Evolutionary conservation across 176 grass and related monocot genomes (phyloP).

Genomic region (Raddia distichophylla): DNA sequence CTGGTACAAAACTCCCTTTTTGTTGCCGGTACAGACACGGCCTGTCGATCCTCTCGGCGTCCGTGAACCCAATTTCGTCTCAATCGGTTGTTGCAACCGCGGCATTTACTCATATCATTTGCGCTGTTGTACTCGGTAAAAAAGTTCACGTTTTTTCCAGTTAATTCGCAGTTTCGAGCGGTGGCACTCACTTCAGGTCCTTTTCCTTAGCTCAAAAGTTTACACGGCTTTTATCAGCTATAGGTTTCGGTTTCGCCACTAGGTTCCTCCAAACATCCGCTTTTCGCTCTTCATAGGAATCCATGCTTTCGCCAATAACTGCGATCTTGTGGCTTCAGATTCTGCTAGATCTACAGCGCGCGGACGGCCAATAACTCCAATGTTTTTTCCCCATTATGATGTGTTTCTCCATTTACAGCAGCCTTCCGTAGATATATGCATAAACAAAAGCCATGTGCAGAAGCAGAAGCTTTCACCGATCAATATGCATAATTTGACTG

Average conservation of each 20-base stretch:
- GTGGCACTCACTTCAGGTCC: constrained; percentile 22
- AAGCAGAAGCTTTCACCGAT: not conserved
- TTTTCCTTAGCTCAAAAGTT: not conserved
- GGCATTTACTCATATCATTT: not conserved
- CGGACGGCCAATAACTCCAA: not conserved
- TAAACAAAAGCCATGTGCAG: not conserved
- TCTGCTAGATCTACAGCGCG: constrained; percentile 18
- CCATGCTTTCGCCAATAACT: constrained; percentile 26
- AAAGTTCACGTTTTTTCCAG: not conserved
- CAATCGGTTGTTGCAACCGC: not conserved
- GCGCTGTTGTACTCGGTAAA: not conserved
- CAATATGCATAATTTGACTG: not conserved
- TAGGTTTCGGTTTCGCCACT: constrained; percentile 22
- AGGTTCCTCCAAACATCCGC: constrained; percentile 19
- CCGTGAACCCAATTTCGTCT: not conserved
- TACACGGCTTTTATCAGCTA: not conserved
- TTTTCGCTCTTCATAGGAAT: constrained; percentile 22
- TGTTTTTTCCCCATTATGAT: constrained; percentile 19
- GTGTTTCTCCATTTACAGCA: not conserved
- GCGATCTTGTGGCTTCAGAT: constrained; percentile 6
- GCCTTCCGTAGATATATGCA: not conserved
- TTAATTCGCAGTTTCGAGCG: not conserved
- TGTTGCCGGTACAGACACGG: not conserved
- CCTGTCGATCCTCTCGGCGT: constrained; percentile 26
- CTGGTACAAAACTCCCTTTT: constrained; percentile 11